Conservation (phyloP, 768 basidiomycete genomes). For the Boletus patriciae region DNA sequence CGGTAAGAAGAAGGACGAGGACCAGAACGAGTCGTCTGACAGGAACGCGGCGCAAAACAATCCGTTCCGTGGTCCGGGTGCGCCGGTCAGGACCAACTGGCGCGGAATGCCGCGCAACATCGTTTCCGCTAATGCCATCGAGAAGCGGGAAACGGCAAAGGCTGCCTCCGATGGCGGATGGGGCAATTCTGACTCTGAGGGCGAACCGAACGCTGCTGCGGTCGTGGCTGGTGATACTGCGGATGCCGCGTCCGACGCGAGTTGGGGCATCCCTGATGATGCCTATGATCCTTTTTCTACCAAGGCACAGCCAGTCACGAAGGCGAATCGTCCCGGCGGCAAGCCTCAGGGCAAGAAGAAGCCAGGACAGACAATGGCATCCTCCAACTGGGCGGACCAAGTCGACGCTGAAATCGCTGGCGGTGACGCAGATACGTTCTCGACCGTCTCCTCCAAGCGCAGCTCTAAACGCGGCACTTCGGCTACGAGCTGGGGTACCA, state of each 20-base stretch:
- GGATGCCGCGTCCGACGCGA: conserved; percentile 18
- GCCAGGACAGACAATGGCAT: not conserved
- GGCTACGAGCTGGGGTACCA: conserved; percentile 10
- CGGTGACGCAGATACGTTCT: not conserved
- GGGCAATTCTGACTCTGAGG: conserved; percentile 22
- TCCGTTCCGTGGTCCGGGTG: conserved; percentile 31
- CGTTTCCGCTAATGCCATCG: conserved; percentile 25
- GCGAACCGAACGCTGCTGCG: conserved; percentile 5
- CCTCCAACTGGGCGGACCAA: conserved; percentile 31
- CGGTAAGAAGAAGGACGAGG: conserved; percentile 8
- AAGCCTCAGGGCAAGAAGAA: conserved; percentile 12
- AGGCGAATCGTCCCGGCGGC: not conserved
- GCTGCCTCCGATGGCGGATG: conserved; percentile 14
- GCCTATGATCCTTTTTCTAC: conserved; percentile 25
- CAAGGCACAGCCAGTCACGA: not conserved
- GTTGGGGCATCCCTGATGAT: conserved; percentile 25
- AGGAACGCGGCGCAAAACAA: conserved; percentile 10
- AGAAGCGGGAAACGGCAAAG: conserved; percentile 22
- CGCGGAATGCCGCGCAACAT: conserved; percentile 29
- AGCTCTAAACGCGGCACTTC: conserved; percentile 13
- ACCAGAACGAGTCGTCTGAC: not conserved
- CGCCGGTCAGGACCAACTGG: conserved; percentile 34
- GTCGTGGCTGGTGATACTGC: not conserved
- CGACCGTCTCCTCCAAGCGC: conserved; percentile 13
- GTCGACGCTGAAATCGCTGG: conserved; percentile 20